Evolutionary conservation across 2,329 filamentous ascomycete species (phyloP).

Genomic region (Phaeophleospora eucalypticola): DNA sequence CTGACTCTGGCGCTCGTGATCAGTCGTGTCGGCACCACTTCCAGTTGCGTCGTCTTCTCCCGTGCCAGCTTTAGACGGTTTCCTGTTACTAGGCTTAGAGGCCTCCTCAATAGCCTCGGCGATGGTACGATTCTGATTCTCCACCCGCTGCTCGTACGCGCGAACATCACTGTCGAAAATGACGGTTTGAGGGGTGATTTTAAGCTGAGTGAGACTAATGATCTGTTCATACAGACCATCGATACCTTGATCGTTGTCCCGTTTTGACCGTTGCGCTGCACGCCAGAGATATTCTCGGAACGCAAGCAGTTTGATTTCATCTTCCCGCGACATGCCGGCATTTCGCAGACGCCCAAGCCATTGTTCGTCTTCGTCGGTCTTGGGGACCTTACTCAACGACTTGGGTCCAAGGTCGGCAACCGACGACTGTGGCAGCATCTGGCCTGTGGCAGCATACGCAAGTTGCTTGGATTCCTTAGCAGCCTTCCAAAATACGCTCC

Average conservation of each 20-base stretch:
- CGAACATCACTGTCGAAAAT: conserved; percentile 78
- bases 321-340: conserved; percentile 74
- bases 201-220: conserved; percentile 68
- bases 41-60: not conserved
- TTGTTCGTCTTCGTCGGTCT: conserved; percentile 88
- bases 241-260: conserved; percentile 46
- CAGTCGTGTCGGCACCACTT: not conserved
- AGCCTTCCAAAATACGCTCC: conserved; percentile 82
- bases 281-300: conserved; percentile 90
- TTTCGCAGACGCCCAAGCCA: conserved; percentile 85
- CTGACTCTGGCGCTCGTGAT: conserved; percentile 1
- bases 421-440: conserved; percentile 55
- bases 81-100: conserved; percentile 10
- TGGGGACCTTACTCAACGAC: conserved; percentile 60
- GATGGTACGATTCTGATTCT: conserved; percentile 57
- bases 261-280: conserved; percentile 66
- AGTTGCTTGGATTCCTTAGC: conserved; percentile 67
- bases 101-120: conserved; percentile 88
- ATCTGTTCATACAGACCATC: conserved; percentile 58
- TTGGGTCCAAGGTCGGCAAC: conserved; percentile 55
- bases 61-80: conserved; percentile 4
- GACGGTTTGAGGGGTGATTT: conserved; percentile 79
- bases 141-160: conserved; percentile 39
- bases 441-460: conserved; percentile 45
- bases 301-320: conserved; percentile 83